Base-by-base conservation (phyloP, 306 rosid genomes). In the Gleditsia sinensis region DNA sequence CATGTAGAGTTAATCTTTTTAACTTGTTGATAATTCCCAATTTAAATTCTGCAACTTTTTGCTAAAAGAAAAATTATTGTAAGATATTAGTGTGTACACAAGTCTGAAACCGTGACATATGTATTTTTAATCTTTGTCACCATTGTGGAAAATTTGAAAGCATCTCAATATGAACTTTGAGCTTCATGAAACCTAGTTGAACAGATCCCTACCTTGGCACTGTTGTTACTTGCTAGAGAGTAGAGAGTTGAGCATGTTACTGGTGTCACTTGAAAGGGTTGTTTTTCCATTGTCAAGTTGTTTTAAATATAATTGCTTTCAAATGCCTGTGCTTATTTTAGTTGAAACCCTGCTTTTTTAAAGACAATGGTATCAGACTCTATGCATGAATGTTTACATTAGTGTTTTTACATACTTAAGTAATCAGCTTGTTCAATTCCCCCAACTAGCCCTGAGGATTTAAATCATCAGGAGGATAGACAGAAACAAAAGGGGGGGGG, bases 91-190 rank as follows among this genome's bases (percentile, higher is more conserved):
- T 4, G 27, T 8, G 37, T 3, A 19, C 46, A 17, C 67, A 17
- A 17, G 27, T 34, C 4, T 28, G 64, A 30, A 58, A 58, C 6
- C 14, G 30, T 2, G 7, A 12, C 42, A 7, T 36, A 37, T 20
- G 68, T 19, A 37, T 62, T 32, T 37, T 36, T 19, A 62, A 20
- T 61, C 46, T 60, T 17, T 46, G 12, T 60, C 45, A 9, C 17
- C 16, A 17, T 30, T 9, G 9, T 33, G 67, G 13, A 19, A 60
- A 60, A 60, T 33, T 60, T 16, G 3, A 34, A 34, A 43, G 14
- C 49, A 43, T 33, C 67, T 60, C 46, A 33, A n/a, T 60, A 7
- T 59, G 43, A 59, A 57, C 64, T 57, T 25, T 57, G 40, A 57
- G 33, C 21, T 59, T 16, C 43, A 59, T 17, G 9, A 9, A 9